A percentile compares a stretch with the other conserved stretches of the same genome.
These are phyloP conservation scores for Clonostachys sp. DNA, from an alignment of 2,329 filamentous ascomycete species.

Conservation along the genomic window DNA sequence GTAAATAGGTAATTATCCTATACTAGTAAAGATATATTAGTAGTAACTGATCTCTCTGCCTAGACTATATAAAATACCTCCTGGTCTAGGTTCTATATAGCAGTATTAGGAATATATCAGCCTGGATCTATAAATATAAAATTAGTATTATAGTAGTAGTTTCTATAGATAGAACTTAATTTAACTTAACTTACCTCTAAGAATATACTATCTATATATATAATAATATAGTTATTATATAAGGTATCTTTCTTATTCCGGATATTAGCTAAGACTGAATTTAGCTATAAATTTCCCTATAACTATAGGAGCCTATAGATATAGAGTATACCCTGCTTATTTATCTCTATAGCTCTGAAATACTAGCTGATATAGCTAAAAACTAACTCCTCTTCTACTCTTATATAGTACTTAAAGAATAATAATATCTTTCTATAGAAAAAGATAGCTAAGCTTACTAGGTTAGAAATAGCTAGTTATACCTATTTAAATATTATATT, in stretches of 20 bases:
- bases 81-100: neutral
- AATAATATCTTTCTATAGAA: neutral
- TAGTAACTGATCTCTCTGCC: neutral
- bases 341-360: neutral
- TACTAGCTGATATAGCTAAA: conserved; percentile 2
- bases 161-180: no score
- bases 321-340: conserved; percentile 2
- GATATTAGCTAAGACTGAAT: neutral
- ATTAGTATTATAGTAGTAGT: no score
- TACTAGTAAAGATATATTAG: neutral
- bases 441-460: neutral
- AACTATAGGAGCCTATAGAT: conserved; percentile 3
- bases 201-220: neutral
- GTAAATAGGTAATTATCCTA: neutral
- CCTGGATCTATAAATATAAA: conserved; percentile 1
- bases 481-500: neutral
- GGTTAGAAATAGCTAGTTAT: neutral
- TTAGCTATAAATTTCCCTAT: conserved; percentile 1
- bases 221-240: neutral
- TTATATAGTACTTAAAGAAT: neutral
- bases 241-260: neutral
- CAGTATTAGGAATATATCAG: no score
- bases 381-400: neutral
- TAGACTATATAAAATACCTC: neutral
- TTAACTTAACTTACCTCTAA: neutral